Evolutionary conservation across 805 yeast species (phyloP).

Genomic region (Lachancea dasiensis): DNA sequence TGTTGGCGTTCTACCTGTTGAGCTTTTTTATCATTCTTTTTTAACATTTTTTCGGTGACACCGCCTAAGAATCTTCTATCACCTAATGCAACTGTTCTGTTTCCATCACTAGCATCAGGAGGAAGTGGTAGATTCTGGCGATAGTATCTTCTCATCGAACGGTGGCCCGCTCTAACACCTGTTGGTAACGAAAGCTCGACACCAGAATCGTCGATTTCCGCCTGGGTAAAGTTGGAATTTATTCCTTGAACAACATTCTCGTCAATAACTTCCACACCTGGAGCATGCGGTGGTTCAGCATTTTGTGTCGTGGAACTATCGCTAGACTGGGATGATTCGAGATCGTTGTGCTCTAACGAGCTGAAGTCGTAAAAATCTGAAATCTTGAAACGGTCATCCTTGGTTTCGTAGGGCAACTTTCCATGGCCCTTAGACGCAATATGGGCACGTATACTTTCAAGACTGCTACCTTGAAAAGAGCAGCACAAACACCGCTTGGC

Average conservation of each 20-base stretch:
- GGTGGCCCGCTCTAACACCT: slow-evolving; percentile 76
- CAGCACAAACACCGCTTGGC: slow-evolving; percentile 85
- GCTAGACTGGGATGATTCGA: slow-evolving; percentile 24
- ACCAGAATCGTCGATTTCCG: slow-evolving; percentile 47
- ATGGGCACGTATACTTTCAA: slow-evolving; percentile 87
- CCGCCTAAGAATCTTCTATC: slow-evolving; percentile 57
- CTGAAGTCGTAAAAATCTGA: slow-evolving; percentile 83
- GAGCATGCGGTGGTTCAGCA: slow-evolving; percentile 22
- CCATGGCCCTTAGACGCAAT: slow-evolving; percentile 82
- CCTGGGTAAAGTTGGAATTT: slow-evolving; percentile 32
- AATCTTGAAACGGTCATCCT: slow-evolving; percentile 68
- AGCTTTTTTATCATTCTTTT: slow-evolving; percentile 43
- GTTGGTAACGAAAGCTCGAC: slow-evolving; percentile 67
- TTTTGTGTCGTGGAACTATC: slow-evolving; percentile 4
- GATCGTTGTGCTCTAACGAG: slow-evolving; percentile 39
- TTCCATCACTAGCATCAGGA: slow-evolving; percentile 49
- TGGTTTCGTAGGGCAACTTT: slow-evolving; percentile 79
- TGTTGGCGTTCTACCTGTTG: slow-evolving; percentile 40
- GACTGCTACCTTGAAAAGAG: slow-evolving; percentile 70
- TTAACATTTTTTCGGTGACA: slow-evolving; percentile 55
- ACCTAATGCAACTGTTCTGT: slow-evolving; percentile 68
- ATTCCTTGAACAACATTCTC: slow-evolving; percentile 18
- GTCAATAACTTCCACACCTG: slow-evolving; percentile 28
- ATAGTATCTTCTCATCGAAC: slow-evolving; percentile 65
- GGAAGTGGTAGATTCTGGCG: slow-evolving; percentile 54